Evolutionary conservation across 2,329 filamentous ascomycete species (phyloP), one percentile per base, ranked within the genome.

Genomic region (Epichloe sp.): DNA sequence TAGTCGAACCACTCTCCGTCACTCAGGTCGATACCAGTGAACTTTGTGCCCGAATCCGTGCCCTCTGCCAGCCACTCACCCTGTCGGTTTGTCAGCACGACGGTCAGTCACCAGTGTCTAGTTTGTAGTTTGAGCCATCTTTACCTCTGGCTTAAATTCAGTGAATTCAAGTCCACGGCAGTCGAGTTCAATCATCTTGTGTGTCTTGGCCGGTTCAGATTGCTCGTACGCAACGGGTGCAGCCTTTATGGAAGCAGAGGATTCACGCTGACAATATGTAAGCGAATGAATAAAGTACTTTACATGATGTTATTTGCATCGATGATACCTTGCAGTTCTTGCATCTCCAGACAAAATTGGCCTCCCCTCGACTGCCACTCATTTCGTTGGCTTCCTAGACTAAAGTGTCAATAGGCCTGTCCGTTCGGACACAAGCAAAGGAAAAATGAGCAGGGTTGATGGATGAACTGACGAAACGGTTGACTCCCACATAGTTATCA

Each of bases 331-430:
- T 94, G 82, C 93, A 98, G 65, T 93, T 91, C 70, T 94, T 95
- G 78, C 93, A 98, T 68, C 83, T 90, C 91, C 93, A 98, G n/a
- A 98, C 93, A 68, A 98, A 98, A 69, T 97, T 97, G 54, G 93
- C 93, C 68, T 97, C 90, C 57, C 93, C 93, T 62, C 88, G 80
- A 67, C 90, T 96, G 37, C 90, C 90, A 56, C 88, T 93, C 67
- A 96, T 82, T 57, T 96, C 89, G 64, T 94, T 90, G 62, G 75
- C 78, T 65, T 97, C 91, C 88, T 95, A 55, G 3, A 2, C 4
- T 40, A 15, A 35, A 17, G 50, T 44, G 62, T 48, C 55, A 54
- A n/a, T 11, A 38, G 36, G 21, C 35, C 3, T 43, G 26, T 6
- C 47, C 50, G 48, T 48, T 50, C 35, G 37, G 49, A 15, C 47